Percentiles rank a stretch among this genome's conserved stretches.
These are phyloP conservation scores for Myxozyma neotropica DNA, from an alignment of 805 yeast genomes.

Conservation along the genomic window DNA sequence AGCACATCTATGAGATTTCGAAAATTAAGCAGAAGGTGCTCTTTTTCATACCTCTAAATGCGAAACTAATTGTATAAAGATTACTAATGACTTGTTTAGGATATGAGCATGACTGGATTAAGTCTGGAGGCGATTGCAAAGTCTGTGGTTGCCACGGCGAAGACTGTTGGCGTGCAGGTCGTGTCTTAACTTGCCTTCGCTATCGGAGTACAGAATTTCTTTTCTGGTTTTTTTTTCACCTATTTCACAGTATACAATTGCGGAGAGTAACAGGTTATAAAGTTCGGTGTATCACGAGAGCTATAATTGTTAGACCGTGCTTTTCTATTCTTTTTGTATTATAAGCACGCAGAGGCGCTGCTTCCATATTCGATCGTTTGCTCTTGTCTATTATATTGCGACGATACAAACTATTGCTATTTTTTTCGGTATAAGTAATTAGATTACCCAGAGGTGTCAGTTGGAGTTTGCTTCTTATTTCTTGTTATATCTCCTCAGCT, in stretches of 20 bases:
- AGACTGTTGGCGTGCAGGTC: slow-evolving; percentile 81
- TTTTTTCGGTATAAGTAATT: too few species aligned
- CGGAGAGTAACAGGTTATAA: not conserved
- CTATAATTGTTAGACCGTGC: too few species aligned
- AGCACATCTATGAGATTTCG: slow-evolving; percentile 93
- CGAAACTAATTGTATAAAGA: slow-evolving; percentile 34
- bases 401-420: too few species aligned
- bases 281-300: too few species aligned
- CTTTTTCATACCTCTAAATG: not conserved
- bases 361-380: too few species aligned
- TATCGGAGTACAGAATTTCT: not conserved
- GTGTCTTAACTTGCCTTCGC: slow-evolving; percentile 51
- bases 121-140: slow-evolving; percentile 78
- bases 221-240: not conserved
- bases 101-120: slow-evolving; percentile 70
- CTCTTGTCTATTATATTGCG: too few species aligned
- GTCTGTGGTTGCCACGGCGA: slow-evolving; percentile 85
- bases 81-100: slow-evolving; percentile 42
- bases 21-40: slow-evolving; percentile 71
- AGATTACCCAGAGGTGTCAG: too few species aligned
- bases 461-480: too few species aligned
- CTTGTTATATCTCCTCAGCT: too few species aligned
- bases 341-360: too few species aligned
- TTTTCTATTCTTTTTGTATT: too few species aligned
- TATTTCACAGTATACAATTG: not conserved